Conservation (phyloP, 1,139 yeast species). For the Meyerozyma sp. region DNA sequence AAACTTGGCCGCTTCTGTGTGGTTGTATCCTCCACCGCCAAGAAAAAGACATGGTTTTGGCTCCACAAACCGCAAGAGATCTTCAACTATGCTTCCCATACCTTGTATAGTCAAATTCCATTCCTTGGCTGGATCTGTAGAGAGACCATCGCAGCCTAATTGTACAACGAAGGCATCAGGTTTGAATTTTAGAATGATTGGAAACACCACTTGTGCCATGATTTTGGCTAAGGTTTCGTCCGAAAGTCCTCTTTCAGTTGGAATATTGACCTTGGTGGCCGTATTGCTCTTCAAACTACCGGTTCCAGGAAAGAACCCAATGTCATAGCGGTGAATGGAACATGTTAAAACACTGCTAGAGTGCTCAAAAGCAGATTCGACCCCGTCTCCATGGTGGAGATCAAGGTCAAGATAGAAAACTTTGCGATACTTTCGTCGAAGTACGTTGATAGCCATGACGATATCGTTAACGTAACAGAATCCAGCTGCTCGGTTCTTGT, state of each 20-base stretch:
- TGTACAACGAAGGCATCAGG: slow-evolving; percentile 60
- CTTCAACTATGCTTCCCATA: slow-evolving; percentile 29
- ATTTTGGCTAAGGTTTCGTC: slow-evolving; percentile 39
- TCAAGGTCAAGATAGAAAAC: slow-evolving; percentile 68
- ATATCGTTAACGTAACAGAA: slow-evolving; percentile 73
- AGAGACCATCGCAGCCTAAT: slow-evolving; percentile 70
- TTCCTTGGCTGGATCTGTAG: slow-evolving; percentile 49
- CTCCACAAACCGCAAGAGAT: slow-evolving; percentile 22
- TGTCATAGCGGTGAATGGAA: slow-evolving; percentile 58
- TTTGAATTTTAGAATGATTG: slow-evolving; percentile 28
- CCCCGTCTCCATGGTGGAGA: slow-evolving; percentile 80
- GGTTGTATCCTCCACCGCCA: slow-evolving; percentile 81
- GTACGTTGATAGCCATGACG: slow-evolving; percentile 43
- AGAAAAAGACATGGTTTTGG: slow-evolving; percentile 39
- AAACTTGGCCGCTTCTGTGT: slow-evolving; percentile 56
- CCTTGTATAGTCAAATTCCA: slow-evolving; percentile 67
- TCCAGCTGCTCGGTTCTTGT: slow-evolving; percentile 54
- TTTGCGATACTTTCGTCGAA: slow-evolving; percentile 42
- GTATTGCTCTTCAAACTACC: slow-evolving; percentile 35
- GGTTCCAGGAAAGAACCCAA: slow-evolving; percentile 73
- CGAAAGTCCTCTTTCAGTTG: slow-evolving; percentile 50
- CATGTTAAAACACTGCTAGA: slow-evolving; percentile 55
- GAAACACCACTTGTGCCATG: slow-evolving; percentile 36
- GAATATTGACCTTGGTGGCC: slow-evolving; percentile 47
- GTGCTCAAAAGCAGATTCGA: slow-evolving; percentile 56